A percentile compares a stretch with the other conserved stretches of the same genome.
phyloP scores from a whole-genome alignment of 2,329 filamentous ascomycete genomes.

The Xylaria multiplex region DNA sequence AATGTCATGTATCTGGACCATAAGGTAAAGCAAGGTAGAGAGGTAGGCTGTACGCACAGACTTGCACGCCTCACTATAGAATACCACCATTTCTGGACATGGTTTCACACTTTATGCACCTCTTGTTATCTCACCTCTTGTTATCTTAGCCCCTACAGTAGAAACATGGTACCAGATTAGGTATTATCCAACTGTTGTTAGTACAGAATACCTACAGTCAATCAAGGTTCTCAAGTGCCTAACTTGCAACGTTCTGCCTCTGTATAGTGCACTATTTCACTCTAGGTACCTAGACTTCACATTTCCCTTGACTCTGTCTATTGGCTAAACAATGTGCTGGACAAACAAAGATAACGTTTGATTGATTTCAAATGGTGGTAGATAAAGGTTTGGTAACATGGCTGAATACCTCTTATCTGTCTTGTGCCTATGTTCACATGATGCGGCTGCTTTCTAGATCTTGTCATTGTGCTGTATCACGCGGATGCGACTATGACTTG shows the following conservation, averaged over 20 bases:
- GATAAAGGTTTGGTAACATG: background rate
- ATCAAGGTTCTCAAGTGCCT: no score
- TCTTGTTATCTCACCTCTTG: no score
- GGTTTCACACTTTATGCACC: no score
- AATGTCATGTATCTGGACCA: no score
- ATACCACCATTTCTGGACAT: background rate
- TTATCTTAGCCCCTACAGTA: no score
- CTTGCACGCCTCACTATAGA: slow-evolving; percentile 10
- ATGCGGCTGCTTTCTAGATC: slow-evolving; percentile 17
- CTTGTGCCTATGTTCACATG: slow-evolving; percentile 28
- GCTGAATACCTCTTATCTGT: slow-evolving; percentile 21
- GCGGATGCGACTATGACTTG: slow-evolving; percentile 14
- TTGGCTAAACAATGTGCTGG: background rate
- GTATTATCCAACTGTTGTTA: background rate
- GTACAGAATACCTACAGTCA: no score
- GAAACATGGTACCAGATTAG: background rate
- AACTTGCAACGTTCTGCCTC: no score
- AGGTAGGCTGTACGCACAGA: background rate
- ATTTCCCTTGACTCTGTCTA: no score
- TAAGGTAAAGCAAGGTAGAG: background rate
- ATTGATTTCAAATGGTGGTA: background rate
- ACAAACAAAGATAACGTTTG: background rate
- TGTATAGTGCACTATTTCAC: no score
- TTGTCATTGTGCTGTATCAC: slow-evolving; percentile 27
- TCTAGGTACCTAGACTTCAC: no score